Evolutionary conservation across 169 alveolate species (phyloP).

Genomic region (Plasmodium relictum): DNA sequence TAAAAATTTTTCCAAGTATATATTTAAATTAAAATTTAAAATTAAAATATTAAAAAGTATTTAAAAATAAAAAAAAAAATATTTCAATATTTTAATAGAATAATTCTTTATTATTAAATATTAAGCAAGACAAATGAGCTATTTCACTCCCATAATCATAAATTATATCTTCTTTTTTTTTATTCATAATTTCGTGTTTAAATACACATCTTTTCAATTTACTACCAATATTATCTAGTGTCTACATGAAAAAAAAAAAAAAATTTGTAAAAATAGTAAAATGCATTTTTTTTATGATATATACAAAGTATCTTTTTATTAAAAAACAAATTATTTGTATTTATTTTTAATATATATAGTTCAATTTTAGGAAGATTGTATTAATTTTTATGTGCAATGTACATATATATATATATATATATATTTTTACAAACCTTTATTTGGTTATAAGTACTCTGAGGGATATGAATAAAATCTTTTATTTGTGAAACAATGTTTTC

Average conservation of each 20-base stretch:
- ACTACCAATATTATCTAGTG: constrained; percentile 1
- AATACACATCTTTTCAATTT: constrained; percentile 40
- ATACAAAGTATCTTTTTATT: too few relatives aligned
- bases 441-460: constrained; percentile 6
- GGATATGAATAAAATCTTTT: constrained; percentile 40
- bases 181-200: constrained; percentile 49
- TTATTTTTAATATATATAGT: too few relatives aligned
- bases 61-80: background rate
- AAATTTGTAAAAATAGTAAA: background rate
- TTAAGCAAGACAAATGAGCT: constrained; percentile 58
- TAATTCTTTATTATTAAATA: constrained; percentile 11
- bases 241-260: constrained; percentile 14
- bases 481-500: constrained; percentile 32
- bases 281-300: too few relatives aligned
- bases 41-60: background rate
- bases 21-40: too few relatives aligned
- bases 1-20: too few relatives aligned
- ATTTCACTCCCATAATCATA: constrained; percentile 63
- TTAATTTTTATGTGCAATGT: background rate
- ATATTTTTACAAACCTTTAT: constrained; percentile 18
- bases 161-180: constrained; percentile 31
- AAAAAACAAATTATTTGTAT: too few relatives aligned
- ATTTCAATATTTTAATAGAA: constrained; percentile 10
- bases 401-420: too few relatives aligned
- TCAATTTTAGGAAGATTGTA: too few relatives aligned